Evolutionary conservation across 345 rosid species (phyloP), one percentile per base, ranked within the genome.

Genomic region (Laguncularia racemosa): DNA sequence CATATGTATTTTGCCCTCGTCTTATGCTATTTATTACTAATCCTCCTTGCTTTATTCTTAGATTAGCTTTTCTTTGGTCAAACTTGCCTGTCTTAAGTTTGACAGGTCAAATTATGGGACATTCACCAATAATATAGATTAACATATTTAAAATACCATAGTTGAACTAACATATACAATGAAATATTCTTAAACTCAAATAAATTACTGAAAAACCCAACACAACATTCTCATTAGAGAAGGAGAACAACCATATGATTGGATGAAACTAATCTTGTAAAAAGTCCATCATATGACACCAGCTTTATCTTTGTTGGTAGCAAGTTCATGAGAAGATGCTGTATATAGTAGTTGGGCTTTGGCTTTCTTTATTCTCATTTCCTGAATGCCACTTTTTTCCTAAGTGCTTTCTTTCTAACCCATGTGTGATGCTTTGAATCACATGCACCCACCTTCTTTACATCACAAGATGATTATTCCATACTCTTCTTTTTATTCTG

Each of bases 401-500:
- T 49, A 26, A 60, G 46, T 60, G 55, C 56, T 60, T 50, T 51
- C 56, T 50, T 49, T 55, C 40, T 55, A 44, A 38, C 58, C 56
- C 64, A 60, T 60, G 55, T 60, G 64, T 44, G 43, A 20, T 28
- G 12, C 33, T 55, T 50, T 51, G 53, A 51, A 43, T 50, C 64
- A 60, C 64, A 60, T 60, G 64, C 43, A 17, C 56, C 53, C 62
- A 44, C 64, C 64, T 20, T 60, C 46, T 60, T 60, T 52, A 40
- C 64, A 43, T 21, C 58, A 38, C 38, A 44, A 55, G 46, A 13
- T 46, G 18, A 55, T 55, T 55, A 17, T 55, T 17, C 47, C 58
- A 12, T 16, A 38, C 58, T 20, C 46, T 33, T 21, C 46, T 21
- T 55, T 55, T 55, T 55, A 20, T 46, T 38, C 46, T 6, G 9